Base-by-base conservation (phyloP, 2,329 filamentous ascomycete genomes). In the Claviceps lovelessii region DNA sequence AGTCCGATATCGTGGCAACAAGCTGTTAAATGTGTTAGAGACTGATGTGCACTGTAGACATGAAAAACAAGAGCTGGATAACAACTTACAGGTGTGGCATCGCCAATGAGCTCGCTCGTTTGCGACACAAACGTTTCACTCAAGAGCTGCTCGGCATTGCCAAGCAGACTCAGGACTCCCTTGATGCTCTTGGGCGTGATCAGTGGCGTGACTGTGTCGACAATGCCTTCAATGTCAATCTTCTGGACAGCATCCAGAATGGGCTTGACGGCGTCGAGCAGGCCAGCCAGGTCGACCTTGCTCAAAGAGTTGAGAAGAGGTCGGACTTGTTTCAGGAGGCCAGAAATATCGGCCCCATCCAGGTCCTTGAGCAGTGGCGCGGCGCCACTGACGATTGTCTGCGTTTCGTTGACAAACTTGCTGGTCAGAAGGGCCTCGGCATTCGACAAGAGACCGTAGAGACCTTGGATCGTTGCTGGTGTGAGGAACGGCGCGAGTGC, bases 21-120 rank as follows among this genome's bases (percentile, higher is more conserved):
- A 68, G 65, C 65, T 67, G 45, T 53, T 29, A 46, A 13, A 9
- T 15, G 54, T 39, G 1, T n/a, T 9, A 51, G 49, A 23, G 23
- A 23, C 54, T 7, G 53, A 49, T 39, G 51, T 42, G 46, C 19
- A 39, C 2, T 28, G 23, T 19, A 35, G 11, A 39, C 5, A 39
- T 44, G 19, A 35, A 23, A 4, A 41, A 37, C 7, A 31, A 17
- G 29, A 7, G 46, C 8, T 19, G 23, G 10, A 19, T 6, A 11
- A 47, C 23, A 31, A 58, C 68, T 64, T 69, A 71, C 68, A 53
- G 69, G 70, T 58, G 70, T 71, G 3, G 70, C 70, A 55, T 73
- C 70, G 31, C 66, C 68, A 59, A 73, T 74, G 39, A 74, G 61
- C 54, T 74, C 72, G 2, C 65, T 65, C 42, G 71, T 72, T 57